Evolutionary conservation across 1,284 basidiomycete species (phyloP).

Genomic region (Irpex lacteus): DNA sequence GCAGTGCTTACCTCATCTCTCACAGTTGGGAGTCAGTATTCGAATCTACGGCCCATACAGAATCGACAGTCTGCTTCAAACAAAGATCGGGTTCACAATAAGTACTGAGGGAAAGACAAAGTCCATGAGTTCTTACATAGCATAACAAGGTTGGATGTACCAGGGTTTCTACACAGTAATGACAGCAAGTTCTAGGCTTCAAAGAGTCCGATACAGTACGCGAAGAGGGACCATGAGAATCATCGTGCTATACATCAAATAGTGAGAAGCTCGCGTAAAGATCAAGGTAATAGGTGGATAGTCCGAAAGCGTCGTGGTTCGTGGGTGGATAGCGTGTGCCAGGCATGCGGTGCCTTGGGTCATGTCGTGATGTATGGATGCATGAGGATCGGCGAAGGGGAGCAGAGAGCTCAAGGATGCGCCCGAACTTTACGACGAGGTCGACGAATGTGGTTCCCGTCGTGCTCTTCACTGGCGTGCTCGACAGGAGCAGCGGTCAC

Average conservation of each 20-base stretch:
- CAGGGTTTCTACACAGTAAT: neutral
- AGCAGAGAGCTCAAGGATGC: neutral
- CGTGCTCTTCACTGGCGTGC: neutral
- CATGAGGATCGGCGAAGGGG: neutral
- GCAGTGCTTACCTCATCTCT: too few species aligned
- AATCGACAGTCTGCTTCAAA: too few species aligned
- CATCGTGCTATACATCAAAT: neutral
- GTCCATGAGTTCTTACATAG: too few species aligned
- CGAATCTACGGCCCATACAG: too few species aligned
- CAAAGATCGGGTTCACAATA: too few species aligned
- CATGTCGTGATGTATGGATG: neutral
- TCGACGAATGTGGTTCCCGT: neutral
- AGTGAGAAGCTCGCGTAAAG: neutral
- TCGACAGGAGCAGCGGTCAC: neutral
- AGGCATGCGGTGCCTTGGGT: neutral
- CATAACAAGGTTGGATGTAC: too few species aligned
- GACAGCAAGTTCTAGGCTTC: neutral
- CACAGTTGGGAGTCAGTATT: too few species aligned
- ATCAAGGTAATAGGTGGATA: neutral
- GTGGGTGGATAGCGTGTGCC: neutral
- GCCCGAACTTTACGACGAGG: neutral
- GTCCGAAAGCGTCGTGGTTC: neutral
- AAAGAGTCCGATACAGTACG: neutral
- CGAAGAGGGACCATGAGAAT: neutral
- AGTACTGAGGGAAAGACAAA: too few species aligned